phyloP scores from a whole-genome alignment of 139 green algal species.

The Marvania coccoides region DNA sequence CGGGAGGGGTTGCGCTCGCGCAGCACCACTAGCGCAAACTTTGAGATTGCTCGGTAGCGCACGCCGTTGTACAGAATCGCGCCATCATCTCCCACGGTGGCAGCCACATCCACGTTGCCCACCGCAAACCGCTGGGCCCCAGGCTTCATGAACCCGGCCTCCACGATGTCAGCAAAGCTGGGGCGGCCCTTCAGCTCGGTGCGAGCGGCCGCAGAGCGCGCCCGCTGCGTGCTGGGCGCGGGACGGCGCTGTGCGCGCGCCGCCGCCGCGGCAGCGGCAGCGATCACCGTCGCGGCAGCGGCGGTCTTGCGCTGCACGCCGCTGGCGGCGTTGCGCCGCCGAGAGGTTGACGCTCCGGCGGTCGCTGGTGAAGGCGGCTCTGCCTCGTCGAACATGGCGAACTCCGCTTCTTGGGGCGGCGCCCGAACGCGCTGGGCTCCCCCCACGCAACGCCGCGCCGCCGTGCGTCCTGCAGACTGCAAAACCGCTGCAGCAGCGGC shows the following conservation, averaged over 20 bases:
- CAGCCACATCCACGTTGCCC: slow-evolving; percentile 28
- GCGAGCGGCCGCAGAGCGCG: slow-evolving; percentile 3
- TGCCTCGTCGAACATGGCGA: no score
- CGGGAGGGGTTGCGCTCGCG: slow-evolving; percentile 46
- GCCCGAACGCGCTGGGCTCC: no score
- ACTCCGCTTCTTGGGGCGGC: no score
- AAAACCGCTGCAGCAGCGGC: no score
- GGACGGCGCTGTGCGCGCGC: background rate
- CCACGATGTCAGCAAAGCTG: slow-evolving; percentile 38
- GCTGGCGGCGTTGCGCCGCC: no score
- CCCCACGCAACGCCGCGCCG: no score
- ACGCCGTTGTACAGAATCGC: slow-evolving; percentile 33
- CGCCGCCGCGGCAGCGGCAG: background rate
- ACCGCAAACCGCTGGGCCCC: slow-evolving; percentile 36
- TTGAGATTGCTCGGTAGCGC: slow-evolving; percentile 50
- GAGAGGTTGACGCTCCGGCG: no score
- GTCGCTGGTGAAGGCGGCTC: no score
- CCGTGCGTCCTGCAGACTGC: no score
- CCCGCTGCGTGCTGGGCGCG: background rate
- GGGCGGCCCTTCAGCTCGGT: slow-evolving; percentile 27
- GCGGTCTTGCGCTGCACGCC: no score
- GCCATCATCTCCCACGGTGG: slow-evolving; percentile 23
- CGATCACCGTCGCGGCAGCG: background rate
- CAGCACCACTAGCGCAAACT: slow-evolving; percentile 55
- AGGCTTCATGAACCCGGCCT: slow-evolving; percentile 31